phyloP scores from a whole-genome alignment of 2,329 filamentous ascomycete species.

The Trichoderma endophyticum region DNA sequence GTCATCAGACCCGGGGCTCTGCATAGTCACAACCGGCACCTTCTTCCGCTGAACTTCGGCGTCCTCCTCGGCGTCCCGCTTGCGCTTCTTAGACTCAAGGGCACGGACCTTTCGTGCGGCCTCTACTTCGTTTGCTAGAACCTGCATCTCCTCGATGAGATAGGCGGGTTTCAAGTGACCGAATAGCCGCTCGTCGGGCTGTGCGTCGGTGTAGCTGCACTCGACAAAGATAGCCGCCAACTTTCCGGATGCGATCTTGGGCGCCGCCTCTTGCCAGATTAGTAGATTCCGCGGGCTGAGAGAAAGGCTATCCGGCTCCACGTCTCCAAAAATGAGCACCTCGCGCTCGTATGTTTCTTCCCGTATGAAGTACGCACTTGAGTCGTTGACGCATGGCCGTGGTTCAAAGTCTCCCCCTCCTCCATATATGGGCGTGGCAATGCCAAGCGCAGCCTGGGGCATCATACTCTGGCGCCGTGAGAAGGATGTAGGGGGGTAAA shows the following conservation, averaged over 20 bases:
- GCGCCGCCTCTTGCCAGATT: slow-evolving; percentile 86
- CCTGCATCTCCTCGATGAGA: slow-evolving; percentile 72
- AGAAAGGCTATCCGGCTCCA: slow-evolving; percentile 86
- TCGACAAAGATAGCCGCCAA: slow-evolving; percentile 89
- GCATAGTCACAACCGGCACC: slow-evolving; percentile 20
- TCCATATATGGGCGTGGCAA: slow-evolving; percentile 24
- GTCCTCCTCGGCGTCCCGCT: slow-evolving; percentile 43
- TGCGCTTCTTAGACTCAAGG: slow-evolving; percentile 58
- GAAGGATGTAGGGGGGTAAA: slow-evolving; percentile 18
- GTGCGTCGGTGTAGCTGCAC: slow-evolving; percentile 84
- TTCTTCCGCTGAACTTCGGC: slow-evolving; percentile 24
- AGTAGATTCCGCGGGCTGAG: slow-evolving; percentile 74
- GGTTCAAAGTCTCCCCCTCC: slow-evolving; percentile 30
- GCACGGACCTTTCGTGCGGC: slow-evolving; percentile 40
- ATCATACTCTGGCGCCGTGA: slow-evolving; percentile 30
- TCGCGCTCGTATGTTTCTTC: slow-evolving; percentile 68
- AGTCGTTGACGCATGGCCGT: slow-evolving; percentile 73
- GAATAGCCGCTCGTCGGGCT: slow-evolving; percentile 74
- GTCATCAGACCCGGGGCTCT: slow-evolving; percentile 35
- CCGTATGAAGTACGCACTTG: slow-evolving; percentile 89
- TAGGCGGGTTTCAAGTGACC: slow-evolving; percentile 85
- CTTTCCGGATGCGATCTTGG: slow-evolving; percentile 70
- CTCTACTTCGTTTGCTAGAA: slow-evolving; percentile 69
- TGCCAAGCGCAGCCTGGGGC: slow-evolving; percentile 30
- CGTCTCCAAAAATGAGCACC: slow-evolving; percentile 90